Evolutionary conservation across 805 yeast species (phyloP).

Genomic region (Teunomyces tritomae): DNA sequence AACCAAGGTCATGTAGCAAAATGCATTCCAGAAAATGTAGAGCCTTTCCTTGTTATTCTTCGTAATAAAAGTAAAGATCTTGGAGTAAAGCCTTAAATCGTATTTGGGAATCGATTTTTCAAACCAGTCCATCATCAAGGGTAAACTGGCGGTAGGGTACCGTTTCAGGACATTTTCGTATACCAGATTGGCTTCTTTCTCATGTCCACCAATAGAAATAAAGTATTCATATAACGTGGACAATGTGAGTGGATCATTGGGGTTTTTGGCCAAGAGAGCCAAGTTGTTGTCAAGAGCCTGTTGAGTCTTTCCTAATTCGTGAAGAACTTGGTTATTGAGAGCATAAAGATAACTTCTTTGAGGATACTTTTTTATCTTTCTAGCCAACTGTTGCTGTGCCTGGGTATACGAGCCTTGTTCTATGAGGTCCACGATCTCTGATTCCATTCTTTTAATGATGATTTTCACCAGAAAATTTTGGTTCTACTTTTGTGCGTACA

Average conservation of each 20-base stretch:
- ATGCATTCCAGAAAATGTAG: slow-evolving; percentile 54
- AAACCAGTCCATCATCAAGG: slow-evolving; percentile 56
- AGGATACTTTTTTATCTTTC: slow-evolving; percentile 55
- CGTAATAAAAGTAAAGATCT: slow-evolving; percentile 44
- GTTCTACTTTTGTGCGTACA: neutral
- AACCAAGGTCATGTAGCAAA: slow-evolving; percentile 47
- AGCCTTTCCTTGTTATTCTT: slow-evolving; percentile 26
- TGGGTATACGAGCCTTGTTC: slow-evolving; percentile 50
- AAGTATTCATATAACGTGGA: slow-evolving; percentile 47
- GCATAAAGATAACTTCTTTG: slow-evolving; percentile 54
- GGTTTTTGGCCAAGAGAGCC: slow-evolving; percentile 32
- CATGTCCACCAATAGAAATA: slow-evolving; percentile 4
- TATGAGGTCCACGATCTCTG: slow-evolving; percentile 40
- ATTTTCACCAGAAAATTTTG: neutral
- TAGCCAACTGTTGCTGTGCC: slow-evolving; percentile 50
- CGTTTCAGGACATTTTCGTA: slow-evolving; percentile 59
- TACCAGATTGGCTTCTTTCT: slow-evolving; percentile 41
- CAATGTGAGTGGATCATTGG: slow-evolving; percentile 56
- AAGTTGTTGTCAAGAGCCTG: slow-evolving; percentile 33
- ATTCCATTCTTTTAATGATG: neutral
- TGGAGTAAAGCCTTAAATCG: slow-evolving; percentile 53
- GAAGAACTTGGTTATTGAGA: slow-evolving; percentile 34
- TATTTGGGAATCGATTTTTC: slow-evolving; percentile 44
- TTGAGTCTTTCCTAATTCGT: slow-evolving; percentile 28
- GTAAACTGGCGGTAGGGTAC: slow-evolving; percentile 49